A percentile compares a stretch with the other conserved stretches of the same genome.
Conservation (phyloP, 768 basidiomycete genomes). For the Suillus spraguei region DNA sequence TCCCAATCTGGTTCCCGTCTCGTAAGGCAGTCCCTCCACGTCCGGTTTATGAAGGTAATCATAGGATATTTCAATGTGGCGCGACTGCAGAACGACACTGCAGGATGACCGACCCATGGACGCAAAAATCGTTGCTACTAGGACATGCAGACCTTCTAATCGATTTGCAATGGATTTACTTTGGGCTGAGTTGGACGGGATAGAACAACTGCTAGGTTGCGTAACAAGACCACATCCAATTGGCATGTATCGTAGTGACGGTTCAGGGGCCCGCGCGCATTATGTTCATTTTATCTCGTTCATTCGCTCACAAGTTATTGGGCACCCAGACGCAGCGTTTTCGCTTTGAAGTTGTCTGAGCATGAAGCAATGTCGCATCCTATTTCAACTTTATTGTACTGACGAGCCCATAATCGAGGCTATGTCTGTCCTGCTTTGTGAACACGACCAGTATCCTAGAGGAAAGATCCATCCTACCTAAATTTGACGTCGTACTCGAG, state of each 20-base stretch:
- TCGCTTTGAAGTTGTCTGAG: neutral
- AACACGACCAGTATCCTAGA: too few species aligned
- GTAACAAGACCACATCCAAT: slow-evolving; percentile 1
- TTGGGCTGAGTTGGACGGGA: too few species aligned
- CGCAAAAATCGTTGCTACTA: neutral
- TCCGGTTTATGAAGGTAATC: too few species aligned
- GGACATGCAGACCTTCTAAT: slow-evolving; percentile 7
- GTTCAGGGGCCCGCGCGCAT: neutral
- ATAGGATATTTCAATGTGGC: too few species aligned
- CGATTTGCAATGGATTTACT: neutral
- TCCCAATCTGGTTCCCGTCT: too few species aligned
- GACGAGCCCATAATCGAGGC: too few species aligned
- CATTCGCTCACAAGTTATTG: neutral
- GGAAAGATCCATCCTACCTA: too few species aligned
- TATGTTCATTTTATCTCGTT: neutral
- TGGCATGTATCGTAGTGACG: too few species aligned
- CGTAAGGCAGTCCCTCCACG: too few species aligned
- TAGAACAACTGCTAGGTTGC: neutral
- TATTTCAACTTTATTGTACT: too few species aligned
- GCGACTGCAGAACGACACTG: neutral
- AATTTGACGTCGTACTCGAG: too few species aligned
- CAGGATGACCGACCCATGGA: neutral
- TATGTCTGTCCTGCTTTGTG: too few species aligned
- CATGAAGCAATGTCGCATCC: neutral
- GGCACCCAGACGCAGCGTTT: neutral